Percentiles rank a stretch among this genome's conserved stretches.
phyloP scores from a whole-genome alignment of 2,329 filamentous ascomycete genomes.

The Keithomyces neogunnii region DNA sequence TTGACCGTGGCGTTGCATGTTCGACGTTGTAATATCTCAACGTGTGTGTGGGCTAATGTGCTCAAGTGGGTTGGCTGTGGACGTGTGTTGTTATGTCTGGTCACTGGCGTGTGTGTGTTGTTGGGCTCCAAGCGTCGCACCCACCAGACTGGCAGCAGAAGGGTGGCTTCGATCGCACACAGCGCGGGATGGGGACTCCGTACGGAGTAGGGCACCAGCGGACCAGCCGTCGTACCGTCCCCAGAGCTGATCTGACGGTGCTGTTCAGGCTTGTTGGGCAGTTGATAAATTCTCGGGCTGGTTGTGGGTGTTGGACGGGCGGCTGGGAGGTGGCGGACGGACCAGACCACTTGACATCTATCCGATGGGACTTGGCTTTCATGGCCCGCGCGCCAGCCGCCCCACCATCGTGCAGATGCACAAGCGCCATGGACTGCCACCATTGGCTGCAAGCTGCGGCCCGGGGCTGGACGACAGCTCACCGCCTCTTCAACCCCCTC shows the following conservation, averaged over 20 bases:
- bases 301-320: too few relatives aligned
- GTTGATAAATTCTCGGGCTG: too few relatives aligned
- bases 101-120: too few relatives aligned
- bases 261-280: too few relatives aligned
- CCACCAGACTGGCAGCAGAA: neutral
- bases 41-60: neutral
- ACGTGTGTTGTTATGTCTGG: neutral
- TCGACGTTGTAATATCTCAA: neutral
- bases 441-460: constrained; percentile 26
- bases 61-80: neutral
- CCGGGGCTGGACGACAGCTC: constrained; percentile 24
- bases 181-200: too few relatives aligned
- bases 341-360: neutral
- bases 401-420: constrained; percentile 20
- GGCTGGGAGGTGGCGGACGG: too few relatives aligned
- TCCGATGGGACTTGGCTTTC: neutral
- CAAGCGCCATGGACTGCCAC: constrained; percentile 19
- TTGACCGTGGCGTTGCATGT: neutral
- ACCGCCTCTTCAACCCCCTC: constrained; percentile 28
- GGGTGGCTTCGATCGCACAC: too few relatives aligned
- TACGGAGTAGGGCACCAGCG: too few relatives aligned
- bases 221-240: too few relatives aligned
- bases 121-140: neutral
- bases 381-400: constrained; percentile 16
- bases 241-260: too few relatives aligned